Percentiles rank a stretch among this genome's conserved stretches.
phyloP scores from a whole-genome alignment of 2,329 filamentous ascomycete species.

The Aspergillus pseudoglaucus region DNA sequence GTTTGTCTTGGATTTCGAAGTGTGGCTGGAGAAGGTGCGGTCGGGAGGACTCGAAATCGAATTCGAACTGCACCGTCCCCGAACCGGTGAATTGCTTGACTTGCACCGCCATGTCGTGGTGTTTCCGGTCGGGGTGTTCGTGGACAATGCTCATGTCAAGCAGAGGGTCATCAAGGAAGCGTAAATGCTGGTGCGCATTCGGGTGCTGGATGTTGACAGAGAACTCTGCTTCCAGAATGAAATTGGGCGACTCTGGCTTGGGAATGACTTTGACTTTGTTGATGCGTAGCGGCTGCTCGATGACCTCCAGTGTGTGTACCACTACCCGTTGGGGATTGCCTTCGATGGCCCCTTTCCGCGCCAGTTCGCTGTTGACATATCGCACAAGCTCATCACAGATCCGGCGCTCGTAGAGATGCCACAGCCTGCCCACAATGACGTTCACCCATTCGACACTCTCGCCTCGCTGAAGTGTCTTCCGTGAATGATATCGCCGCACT shows the following conservation, averaged over 20 bases:
- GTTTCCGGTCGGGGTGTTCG: slow-evolving; percentile 2
- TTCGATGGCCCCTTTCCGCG: slow-evolving; percentile 2
- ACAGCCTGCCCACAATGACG: slow-evolving; percentile 4
- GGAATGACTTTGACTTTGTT: slow-evolving; percentile 3
- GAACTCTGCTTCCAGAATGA: slow-evolving; percentile 11
- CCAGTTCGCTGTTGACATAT: slow-evolving; percentile 10
- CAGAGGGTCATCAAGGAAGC: slow-evolving; percentile 6
- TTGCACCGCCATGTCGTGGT: slow-evolving; percentile 9
- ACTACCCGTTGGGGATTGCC: slow-evolving; percentile 5
- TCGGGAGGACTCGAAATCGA: slow-evolving; percentile 9
- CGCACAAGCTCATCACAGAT: slow-evolving; percentile 9
- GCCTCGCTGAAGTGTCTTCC: slow-evolving; percentile 4
- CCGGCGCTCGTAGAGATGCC: slow-evolving; percentile 11
- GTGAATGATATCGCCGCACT: slow-evolving; percentile 7
- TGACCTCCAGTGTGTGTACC: slow-evolving; percentile 7
- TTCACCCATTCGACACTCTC: slow-evolving; percentile 12
- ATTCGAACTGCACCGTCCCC: slow-evolving; percentile 8
- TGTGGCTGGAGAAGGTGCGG: slow-evolving; percentile 10
- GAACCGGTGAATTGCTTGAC: slow-evolving; percentile 7
- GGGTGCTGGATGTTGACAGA: slow-evolving; percentile 6
- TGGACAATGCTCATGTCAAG: slow-evolving; percentile 9
- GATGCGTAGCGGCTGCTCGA: slow-evolving; percentile 9
- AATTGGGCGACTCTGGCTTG: slow-evolving; percentile 6
- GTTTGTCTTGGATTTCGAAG: slow-evolving; percentile 11
- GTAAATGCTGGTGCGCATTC: slow-evolving; percentile 1